Evolutionary conservation across 768 basidiomycete genomes (phyloP).

Genomic region (Naganishia randhawae): DNA sequence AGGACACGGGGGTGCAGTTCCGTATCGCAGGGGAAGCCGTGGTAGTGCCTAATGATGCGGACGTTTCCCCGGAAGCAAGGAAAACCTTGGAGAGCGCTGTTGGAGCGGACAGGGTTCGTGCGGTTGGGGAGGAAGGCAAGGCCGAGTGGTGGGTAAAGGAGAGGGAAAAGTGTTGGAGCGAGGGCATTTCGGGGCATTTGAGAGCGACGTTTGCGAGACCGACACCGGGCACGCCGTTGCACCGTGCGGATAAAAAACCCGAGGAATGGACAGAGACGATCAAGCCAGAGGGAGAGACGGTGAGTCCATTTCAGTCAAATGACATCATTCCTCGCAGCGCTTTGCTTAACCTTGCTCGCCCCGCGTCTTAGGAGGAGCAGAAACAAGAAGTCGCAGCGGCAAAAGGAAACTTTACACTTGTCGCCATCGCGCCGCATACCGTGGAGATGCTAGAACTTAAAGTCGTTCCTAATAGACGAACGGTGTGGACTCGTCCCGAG

Average conservation of each 20-base stretch:
- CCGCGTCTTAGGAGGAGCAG: conserved; percentile 38
- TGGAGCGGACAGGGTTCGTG: conserved; percentile 19
- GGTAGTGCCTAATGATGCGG: conserved; percentile 21
- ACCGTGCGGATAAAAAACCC: conserved; percentile 34
- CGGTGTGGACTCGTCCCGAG: conserved; percentile 36
- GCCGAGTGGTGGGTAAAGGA: conserved; percentile 44
- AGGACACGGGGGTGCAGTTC: conserved; percentile 43
- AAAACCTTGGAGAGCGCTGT: conserved; percentile 20
- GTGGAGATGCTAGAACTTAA: conserved; percentile 47
- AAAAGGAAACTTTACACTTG: conserved; percentile 41
- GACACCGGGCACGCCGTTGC: conserved; percentile 41
- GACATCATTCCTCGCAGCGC: neutral
- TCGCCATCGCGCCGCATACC: conserved; percentile 38
- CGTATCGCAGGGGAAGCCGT: conserved; percentile 42
- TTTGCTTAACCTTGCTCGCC: neutral
- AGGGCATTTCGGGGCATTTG: conserved; percentile 45
- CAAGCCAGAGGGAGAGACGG: conserved; percentile 35
- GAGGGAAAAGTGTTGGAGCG: conserved; percentile 38
- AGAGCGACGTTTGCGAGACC: conserved; percentile 47
- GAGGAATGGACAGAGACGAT: conserved; percentile 43
- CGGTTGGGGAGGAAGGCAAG: conserved; percentile 31
- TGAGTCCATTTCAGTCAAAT: conserved; percentile 29
- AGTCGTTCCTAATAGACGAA: conserved; percentile 41
- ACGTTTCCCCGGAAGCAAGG: neutral
- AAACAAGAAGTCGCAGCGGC: conserved; percentile 39